Conservation (phyloP, 495 filamentous ascomycete genomes). For the Evernia prunastri region DNA sequence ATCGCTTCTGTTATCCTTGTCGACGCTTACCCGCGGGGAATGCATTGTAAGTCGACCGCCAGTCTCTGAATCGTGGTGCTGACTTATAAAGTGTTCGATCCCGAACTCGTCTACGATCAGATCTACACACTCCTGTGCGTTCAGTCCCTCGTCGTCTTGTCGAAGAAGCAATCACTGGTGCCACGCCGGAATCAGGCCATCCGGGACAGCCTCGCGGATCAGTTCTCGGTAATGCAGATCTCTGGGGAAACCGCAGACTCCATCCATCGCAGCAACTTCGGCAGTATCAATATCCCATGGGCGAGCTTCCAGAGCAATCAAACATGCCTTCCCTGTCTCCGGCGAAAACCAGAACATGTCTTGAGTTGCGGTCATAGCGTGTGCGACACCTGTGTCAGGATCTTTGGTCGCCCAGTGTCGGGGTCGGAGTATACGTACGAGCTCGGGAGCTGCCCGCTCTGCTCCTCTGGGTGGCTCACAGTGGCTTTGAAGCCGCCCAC, state of each 20-base stretch:
- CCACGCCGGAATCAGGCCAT: background rate
- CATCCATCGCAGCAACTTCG: background rate
- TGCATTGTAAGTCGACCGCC: background rate
- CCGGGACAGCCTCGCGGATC: background rate
- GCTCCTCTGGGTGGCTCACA: background rate
- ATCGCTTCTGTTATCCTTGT: background rate
- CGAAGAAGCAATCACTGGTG: background rate
- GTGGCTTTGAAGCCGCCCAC: background rate
- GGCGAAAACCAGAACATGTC: no score
- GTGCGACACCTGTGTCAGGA: no score
- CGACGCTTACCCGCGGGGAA: background rate
- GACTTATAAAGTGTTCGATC: slow-evolving; percentile 13
- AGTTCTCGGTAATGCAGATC: background rate
- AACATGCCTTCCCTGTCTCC: no score
- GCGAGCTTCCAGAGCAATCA: no score
- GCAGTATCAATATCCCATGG: background rate
- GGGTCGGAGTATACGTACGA: no score
- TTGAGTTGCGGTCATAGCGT: no score
- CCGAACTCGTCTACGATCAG: slow-evolving; percentile 5
- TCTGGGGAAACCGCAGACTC: background rate
- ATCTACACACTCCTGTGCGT: slow-evolving; percentile 1
- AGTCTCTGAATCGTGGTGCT: background rate
- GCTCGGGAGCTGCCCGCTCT: no score
- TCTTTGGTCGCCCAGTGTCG: no score
- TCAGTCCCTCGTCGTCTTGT: background rate